A percentile compares a stretch with the other conserved stretches of the same genome.
These are phyloP conservation scores for Trichoderma gamsii DNA, from an alignment of 495 filamentous ascomycete genomes.

Conservation along the genomic window DNA sequence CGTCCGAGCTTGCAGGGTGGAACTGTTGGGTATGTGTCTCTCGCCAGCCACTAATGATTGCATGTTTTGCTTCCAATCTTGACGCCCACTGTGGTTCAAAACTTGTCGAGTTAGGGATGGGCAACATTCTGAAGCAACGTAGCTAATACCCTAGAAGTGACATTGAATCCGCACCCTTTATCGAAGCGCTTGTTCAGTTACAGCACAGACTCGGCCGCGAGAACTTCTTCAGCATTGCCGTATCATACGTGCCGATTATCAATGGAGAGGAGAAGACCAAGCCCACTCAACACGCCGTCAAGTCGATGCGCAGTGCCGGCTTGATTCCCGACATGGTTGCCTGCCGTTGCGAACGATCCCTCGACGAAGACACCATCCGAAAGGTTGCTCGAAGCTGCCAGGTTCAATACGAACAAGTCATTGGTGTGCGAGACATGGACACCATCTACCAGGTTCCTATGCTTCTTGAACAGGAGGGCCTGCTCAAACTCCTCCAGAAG, in stretches of 20 bases:
- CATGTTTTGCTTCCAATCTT: too few species aligned
- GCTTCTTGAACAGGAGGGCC: slow-evolving; percentile 72
- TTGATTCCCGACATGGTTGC: slow-evolving; percentile 85
- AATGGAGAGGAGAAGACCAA: slow-evolving; percentile 92
- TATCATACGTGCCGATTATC: slow-evolving; percentile 67
- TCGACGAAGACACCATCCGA: slow-evolving; percentile 67
- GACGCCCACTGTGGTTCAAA: too few species aligned
- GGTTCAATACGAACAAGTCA: slow-evolving; percentile 70
- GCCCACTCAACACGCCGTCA: slow-evolving; percentile 87
- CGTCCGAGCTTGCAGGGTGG: slow-evolving; percentile 44
- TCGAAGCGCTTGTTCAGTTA: slow-evolving; percentile 79
- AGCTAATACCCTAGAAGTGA: slow-evolving; percentile 50
- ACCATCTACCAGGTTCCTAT: slow-evolving; percentile 90
- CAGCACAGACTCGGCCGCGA: slow-evolving; percentile 61
- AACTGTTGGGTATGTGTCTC: slow-evolving; percentile 32
- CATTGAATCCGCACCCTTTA: slow-evolving; percentile 84
- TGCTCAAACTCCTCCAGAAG: slow-evolving; percentile 55
- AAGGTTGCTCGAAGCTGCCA: slow-evolving; percentile 89
- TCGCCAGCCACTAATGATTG: background rate
- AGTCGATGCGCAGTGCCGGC: slow-evolving; percentile 71
- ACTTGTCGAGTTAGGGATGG: too few species aligned
- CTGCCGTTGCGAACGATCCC: slow-evolving; percentile 73
- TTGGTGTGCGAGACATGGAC: slow-evolving; percentile 77
- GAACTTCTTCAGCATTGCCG: slow-evolving; percentile 84
- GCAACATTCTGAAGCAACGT: background rate